Evolutionary conservation across 257 asterid species (phyloP).

Genomic region (Solanum appendiculatum): DNA sequence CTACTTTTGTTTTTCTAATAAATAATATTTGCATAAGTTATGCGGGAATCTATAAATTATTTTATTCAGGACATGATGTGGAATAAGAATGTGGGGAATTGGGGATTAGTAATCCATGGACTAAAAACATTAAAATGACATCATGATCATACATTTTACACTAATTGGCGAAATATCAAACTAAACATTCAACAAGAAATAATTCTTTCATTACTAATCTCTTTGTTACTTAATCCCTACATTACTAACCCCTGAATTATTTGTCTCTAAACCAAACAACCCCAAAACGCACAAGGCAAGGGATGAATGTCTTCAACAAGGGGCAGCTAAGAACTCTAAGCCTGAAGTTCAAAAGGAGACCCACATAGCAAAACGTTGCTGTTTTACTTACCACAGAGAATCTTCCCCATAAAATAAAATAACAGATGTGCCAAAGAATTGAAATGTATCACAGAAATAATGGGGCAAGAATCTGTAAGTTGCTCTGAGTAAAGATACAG

Average conservation of each 20-base stretch:
- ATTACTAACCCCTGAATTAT: neutral
- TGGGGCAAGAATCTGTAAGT: neutral
- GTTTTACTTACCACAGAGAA: neutral
- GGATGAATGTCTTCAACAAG: neutral
- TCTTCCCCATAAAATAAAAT: neutral
- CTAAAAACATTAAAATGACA: neutral
- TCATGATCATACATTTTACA: neutral
- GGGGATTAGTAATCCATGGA: neutral
- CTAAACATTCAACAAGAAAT: neutral
- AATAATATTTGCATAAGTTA: neutral
- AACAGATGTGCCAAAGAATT: neutral
- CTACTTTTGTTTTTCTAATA: neutral
- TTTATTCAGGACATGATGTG: neutral
- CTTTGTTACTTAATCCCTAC: neutral
- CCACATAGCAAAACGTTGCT: neutral
- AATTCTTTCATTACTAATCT: neutral
- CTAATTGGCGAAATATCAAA: neutral
- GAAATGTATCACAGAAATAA: neutral
- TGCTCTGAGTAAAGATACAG: neutral
- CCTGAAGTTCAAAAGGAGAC: neutral
- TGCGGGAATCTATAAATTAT: neutral
- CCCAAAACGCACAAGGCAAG: neutral
- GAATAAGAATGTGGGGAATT: neutral
- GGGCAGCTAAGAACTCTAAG: neutral
- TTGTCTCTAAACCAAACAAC: neutral